Percentiles rank a stretch among this genome's conserved stretches.
These are phyloP conservation scores for Coemansia reversa DNA, from an alignment of 192 early-diverging fungal species.

Conservation along the genomic window DNA sequence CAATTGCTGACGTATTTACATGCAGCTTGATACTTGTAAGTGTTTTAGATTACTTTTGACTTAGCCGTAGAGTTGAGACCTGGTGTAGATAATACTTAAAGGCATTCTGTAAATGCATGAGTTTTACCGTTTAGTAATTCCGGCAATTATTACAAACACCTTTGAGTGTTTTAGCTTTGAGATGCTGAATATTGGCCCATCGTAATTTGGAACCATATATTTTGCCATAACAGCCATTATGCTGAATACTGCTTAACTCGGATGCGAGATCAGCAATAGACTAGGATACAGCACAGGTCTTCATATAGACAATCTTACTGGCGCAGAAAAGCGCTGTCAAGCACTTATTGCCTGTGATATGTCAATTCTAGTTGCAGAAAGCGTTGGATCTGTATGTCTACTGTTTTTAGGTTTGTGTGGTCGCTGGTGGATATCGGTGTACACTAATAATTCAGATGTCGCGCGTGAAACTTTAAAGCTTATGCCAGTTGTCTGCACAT, in stretches of 20 bases:
- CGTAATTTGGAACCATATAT: slow-evolving; percentile 57
- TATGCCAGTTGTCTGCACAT: slow-evolving; percentile 70
- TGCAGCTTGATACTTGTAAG: slow-evolving; percentile 73
- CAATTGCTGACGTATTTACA: slow-evolving; percentile 69
- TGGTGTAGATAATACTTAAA: slow-evolving; percentile 85
- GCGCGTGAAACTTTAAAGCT: slow-evolving; percentile 65
- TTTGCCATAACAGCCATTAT: slow-evolving; percentile 78
- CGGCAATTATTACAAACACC: slow-evolving; percentile 77
- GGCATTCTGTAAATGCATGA: slow-evolving; percentile 60
- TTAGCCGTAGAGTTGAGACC: slow-evolving; percentile 58
- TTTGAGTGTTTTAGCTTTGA: slow-evolving; percentile 84
- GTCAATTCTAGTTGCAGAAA: slow-evolving; percentile 55
- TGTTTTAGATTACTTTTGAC: slow-evolving; percentile 61
- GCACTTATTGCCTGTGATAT: slow-evolving; percentile 61
- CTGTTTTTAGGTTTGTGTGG: slow-evolving; percentile 13
- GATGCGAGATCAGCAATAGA: slow-evolving; percentile 69
- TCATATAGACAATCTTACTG: slow-evolving; percentile 73
- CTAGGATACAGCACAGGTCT: slow-evolving; percentile 71
- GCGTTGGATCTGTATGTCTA: slow-evolving; percentile 41
- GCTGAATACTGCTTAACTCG: slow-evolving; percentile 63
- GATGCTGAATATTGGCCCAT: slow-evolving; percentile 65
- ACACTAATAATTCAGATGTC: slow-evolving; percentile 67
- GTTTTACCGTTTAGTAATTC: slow-evolving; percentile 70
- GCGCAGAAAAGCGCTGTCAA: slow-evolving; percentile 55
- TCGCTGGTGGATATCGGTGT: slow-evolving; percentile 47